phyloP scores from a whole-genome alignment of 306 rosid genomes.

The Cucurbita maxima region DNA sequence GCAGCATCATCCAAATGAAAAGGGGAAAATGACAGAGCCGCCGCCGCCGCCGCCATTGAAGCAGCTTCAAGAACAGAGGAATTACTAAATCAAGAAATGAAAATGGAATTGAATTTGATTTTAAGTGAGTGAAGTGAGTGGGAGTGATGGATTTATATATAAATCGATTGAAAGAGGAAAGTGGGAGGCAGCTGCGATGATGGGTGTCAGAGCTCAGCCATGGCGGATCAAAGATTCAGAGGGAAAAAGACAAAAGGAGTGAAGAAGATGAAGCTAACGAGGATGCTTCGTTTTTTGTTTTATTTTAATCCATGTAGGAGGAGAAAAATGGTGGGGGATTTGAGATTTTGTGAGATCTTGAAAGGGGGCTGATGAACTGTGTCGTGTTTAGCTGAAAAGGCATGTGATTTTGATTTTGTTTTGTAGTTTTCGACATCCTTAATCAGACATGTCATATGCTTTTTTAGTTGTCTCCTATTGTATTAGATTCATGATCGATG shows the following conservation, averaged over 20 bases:
- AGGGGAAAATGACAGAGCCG: background rate
- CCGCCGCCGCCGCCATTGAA: constrained; percentile 3
- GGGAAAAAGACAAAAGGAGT: background rate
- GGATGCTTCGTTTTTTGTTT: background rate
- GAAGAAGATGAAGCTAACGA: background rate
- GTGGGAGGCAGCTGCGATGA: background rate
- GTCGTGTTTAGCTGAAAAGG: background rate
- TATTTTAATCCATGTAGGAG: background rate
- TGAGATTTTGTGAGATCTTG: background rate
- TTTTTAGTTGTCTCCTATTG: background rate
- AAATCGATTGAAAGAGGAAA: background rate
- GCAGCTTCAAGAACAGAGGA: background rate
- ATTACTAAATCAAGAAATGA: background rate
- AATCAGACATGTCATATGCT: background rate
- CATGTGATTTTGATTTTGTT: background rate
- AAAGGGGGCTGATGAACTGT: background rate
- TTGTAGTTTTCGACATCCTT: background rate
- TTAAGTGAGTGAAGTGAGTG: background rate
- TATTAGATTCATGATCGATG: too few species aligned
- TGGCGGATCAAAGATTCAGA: background rate
- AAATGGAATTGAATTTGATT: background rate
- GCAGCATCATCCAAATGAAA: background rate
- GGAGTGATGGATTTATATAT: background rate
- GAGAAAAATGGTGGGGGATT: background rate
- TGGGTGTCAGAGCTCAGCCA: background rate